Percentiles rank a stretch among this genome's conserved stretches.
Evolutionary conservation across 2,329 filamentous ascomycete species (phyloP).

Genomic region (Alternaria rosae): DNA sequence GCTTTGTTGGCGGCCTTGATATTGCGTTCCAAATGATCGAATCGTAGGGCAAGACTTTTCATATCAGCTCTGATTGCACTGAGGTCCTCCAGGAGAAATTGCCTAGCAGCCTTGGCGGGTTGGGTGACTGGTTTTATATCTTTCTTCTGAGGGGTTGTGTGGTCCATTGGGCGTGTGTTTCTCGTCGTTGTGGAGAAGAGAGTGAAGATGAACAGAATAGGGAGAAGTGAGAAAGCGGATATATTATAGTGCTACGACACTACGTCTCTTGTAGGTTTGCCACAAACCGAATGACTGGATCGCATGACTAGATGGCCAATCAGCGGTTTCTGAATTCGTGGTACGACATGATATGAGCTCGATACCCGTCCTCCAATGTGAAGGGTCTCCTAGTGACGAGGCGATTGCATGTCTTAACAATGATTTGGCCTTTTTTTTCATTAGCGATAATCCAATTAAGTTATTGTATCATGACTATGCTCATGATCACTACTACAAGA

Average conservation of each 20-base stretch:
- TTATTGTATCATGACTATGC: background rate
- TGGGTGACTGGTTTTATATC: background rate
- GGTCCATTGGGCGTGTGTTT: background rate
- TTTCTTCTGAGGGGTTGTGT: rapidly evolving
- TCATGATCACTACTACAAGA: background rate
- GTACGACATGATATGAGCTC: background rate
- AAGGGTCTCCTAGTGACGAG: background rate
- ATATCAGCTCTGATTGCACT: background rate
- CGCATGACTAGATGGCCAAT: background rate
- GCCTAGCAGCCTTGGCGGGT: background rate
- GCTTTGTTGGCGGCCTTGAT: background rate
- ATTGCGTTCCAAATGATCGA: background rate
- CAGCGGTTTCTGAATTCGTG: background rate
- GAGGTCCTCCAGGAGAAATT: background rate
- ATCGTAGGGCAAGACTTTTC: background rate
- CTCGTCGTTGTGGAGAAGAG: background rate
- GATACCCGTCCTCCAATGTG: background rate
- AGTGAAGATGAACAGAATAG: background rate
- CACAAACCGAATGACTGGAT: background rate
- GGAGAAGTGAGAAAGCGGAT: background rate
- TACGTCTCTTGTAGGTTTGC: background rate
- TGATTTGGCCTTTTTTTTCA: background rate
- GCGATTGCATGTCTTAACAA: background rate
- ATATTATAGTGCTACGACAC: background rate
- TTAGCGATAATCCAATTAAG: background rate